Conservation (phyloP, 108 stramenopile genomes). For the Cyclotella kingstonii region DNA sequence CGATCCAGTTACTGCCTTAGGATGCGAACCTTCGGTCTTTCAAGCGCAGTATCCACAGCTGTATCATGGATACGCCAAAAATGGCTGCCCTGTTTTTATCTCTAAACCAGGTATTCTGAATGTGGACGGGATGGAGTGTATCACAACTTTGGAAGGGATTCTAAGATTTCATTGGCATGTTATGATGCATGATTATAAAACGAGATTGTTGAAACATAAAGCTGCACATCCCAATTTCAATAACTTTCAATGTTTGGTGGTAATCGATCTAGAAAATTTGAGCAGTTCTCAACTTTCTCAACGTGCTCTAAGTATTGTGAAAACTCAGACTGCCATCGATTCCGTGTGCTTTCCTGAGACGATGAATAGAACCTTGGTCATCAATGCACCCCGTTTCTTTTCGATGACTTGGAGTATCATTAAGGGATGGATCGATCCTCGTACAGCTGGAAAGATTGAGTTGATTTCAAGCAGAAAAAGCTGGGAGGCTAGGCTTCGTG, state of each 20-base stretch:
- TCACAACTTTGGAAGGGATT: constrained; percentile 79
- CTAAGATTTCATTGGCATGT: constrained; percentile 82
- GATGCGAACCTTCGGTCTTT: constrained; percentile 64
- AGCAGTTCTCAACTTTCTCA: constrained; percentile 59
- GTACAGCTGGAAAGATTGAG: constrained; percentile 80
- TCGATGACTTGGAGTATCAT: constrained; percentile 77
- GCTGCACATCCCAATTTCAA: constrained; percentile 67
- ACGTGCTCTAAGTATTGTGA: constrained; percentile 69
- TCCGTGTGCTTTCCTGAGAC: constrained; percentile 88
- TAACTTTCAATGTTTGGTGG: constrained; percentile 70
- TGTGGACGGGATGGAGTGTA: constrained; percentile 75
- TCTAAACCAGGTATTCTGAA: constrained; percentile 83
- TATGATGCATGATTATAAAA: constrained; percentile 81
- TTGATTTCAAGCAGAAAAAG: constrained; percentile 60
- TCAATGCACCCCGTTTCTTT: constrained; percentile 87
- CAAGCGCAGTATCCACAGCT: constrained; percentile 80
- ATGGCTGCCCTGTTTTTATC: constrained; percentile 73
- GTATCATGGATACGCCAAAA: constrained; percentile 75
- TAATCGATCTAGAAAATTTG: constrained; percentile 70
- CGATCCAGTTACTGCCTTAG: constrained; percentile 63
- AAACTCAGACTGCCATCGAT: constrained; percentile 85
- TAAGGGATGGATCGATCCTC: constrained; percentile 83
- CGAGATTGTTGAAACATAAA: constrained; percentile 58
- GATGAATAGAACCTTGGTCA: constrained; percentile 72
- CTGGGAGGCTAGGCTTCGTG: constrained; percentile 65